These are phyloP conservation scores for Leishmania amazonensis DNA, from an alignment of 208 protist genomes.

Conservation along the genomic window DNA sequence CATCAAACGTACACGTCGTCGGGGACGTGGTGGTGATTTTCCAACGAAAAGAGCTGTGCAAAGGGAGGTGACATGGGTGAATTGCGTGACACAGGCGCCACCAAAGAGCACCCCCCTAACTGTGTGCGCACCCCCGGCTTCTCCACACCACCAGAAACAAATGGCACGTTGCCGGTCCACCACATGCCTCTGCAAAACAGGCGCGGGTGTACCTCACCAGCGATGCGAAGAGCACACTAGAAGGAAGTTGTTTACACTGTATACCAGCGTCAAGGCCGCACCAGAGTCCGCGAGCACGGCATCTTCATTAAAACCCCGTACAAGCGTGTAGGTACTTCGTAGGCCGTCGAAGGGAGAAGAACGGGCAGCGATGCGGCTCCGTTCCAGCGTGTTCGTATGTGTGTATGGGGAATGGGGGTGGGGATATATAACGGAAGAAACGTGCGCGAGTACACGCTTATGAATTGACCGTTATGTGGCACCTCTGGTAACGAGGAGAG, in stretches of 20 bases:
- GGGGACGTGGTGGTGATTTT: background rate
- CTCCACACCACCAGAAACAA: background rate
- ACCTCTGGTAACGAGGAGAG: background rate
- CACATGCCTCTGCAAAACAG: background rate
- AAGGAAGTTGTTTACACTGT: no score
- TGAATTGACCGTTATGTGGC: background rate
- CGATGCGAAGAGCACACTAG: background rate
- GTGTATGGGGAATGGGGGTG: no score
- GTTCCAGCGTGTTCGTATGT: no score
- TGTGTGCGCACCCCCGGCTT: background rate
- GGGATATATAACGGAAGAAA: no score
- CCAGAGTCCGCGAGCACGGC: background rate
- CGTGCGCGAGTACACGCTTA: no score
- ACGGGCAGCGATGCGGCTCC: no score
- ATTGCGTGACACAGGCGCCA: background rate
- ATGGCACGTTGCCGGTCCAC: background rate
- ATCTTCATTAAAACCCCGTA: background rate
- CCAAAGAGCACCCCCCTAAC: background rate
- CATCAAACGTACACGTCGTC: background rate
- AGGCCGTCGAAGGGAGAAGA: background rate
- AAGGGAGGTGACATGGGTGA: background rate
- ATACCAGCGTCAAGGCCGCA: background rate
- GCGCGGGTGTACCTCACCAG: background rate
- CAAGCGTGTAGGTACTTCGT: no score
- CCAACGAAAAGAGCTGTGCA: background rate